These are phyloP conservation scores for Tetrahymena malaccensis DNA, from an alignment of 73 alveolate genomes.

Conservation along the genomic window DNA sequence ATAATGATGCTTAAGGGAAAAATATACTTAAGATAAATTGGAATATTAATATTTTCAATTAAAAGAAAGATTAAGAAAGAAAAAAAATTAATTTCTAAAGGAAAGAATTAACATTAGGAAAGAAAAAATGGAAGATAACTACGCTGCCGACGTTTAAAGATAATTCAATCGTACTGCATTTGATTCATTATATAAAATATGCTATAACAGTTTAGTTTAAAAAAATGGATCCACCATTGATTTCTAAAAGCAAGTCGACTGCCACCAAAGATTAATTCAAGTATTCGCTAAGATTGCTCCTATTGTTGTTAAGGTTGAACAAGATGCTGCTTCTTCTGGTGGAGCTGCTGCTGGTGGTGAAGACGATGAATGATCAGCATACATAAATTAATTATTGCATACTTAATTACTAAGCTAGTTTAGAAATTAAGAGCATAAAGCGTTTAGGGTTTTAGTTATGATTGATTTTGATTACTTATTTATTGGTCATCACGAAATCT, in stretches of 20 bases:
- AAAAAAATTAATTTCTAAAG: neutral
- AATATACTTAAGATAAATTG: neutral
- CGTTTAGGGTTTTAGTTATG: neutral
- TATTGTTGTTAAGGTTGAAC: neutral
- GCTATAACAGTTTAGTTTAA: neutral
- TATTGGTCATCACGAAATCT: neutral
- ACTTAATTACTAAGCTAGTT: neutral
- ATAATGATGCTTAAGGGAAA: neutral
- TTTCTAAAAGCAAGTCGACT: neutral
- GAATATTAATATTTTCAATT: neutral
- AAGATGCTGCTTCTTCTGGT: neutral
- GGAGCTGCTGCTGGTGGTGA: neutral
- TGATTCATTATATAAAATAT: neutral
- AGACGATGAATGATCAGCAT: neutral
- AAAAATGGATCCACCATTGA: neutral
- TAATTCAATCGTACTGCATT: neutral
- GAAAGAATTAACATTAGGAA: neutral
- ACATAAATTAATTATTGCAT: neutral
- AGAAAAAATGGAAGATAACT: neutral
- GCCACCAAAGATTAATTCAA: neutral
- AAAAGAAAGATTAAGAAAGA: neutral
- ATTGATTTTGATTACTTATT: neutral
- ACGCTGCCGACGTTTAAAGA: neutral
- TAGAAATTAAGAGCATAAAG: neutral
- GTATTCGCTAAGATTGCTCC: neutral